Conservation (phyloP, 345 rosid species). For the Clarkia xantiana region DNA sequence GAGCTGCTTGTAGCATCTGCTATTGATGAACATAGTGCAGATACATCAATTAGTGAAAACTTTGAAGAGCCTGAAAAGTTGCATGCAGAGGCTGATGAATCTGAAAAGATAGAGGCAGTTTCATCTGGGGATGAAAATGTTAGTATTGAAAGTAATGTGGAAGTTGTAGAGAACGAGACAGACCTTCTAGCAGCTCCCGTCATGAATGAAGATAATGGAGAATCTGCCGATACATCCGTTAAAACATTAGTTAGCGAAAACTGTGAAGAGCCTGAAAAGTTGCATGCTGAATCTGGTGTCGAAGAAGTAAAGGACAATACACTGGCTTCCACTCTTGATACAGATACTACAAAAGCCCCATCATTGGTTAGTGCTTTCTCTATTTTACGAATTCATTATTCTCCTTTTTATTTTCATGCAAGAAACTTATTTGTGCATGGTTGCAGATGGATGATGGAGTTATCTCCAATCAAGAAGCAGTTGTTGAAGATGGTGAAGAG, state of each 20-base stretch:
- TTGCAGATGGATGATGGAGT: constrained; percentile 3
- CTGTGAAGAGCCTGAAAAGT: constrained; percentile 5
- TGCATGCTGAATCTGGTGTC: constrained; percentile 2
- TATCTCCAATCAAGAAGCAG: constrained; percentile 14
- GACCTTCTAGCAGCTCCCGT: constrained; percentile 4
- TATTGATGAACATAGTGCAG: constrained; percentile 6
- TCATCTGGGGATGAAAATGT: neutral
- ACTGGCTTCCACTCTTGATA: neutral
- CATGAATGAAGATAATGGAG: constrained; percentile 2
- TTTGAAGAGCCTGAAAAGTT: constrained; percentile 6
- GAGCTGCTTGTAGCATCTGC: constrained; percentile 3
- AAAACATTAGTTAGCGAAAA: neutral
- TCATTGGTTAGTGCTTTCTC: neutral
- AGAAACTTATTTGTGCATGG: neutral
- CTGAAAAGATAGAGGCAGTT: neutral
- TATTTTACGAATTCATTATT: neutral
- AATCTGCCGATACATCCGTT: constrained; percentile 3
- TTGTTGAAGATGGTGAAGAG: too few relatives aligned
- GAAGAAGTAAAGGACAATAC: neutral
- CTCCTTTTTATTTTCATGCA: neutral
- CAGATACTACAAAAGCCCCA: neutral
- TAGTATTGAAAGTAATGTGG: neutral
- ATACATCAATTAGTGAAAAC: constrained; percentile 1
- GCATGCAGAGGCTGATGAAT: constrained; percentile 2
- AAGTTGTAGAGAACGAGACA: constrained; percentile 5